phyloP scores from a whole-genome alignment of 495 filamentous ascomycete genomes.

The Penicillium macrosclerotiorum region DNA sequence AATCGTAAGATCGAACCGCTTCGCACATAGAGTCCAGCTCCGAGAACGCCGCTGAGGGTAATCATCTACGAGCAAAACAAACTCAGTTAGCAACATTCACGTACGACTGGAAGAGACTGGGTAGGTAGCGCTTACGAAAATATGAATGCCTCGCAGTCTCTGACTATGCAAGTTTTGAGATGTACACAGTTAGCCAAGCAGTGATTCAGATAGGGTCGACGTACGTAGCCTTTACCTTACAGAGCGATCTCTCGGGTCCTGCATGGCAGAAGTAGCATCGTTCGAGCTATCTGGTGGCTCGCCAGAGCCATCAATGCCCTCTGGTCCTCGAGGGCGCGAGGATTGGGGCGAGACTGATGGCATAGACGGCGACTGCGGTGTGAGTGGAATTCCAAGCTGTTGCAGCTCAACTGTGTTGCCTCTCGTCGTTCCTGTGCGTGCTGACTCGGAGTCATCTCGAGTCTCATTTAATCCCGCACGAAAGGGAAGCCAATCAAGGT shows the following conservation, averaged over 20 bases:
- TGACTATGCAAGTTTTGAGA: neutral
- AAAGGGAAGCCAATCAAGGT: neutral
- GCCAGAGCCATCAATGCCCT: neutral
- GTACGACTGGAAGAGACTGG: neutral
- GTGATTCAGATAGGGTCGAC: neutral
- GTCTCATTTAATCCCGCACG: neutral
- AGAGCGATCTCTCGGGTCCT: neutral
- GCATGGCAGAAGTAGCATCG: neutral
- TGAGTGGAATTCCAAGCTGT: neutral
- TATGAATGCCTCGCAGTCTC: neutral
- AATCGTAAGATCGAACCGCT: conserved; percentile 42
- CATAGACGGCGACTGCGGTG: neutral
- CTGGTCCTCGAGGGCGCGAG: neutral
- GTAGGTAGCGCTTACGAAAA: neutral
- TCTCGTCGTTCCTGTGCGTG: neutral
- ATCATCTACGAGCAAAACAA: conserved; percentile 32
- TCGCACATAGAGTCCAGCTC: conserved; percentile 47
- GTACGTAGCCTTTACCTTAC: neutral
- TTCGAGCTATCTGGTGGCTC: neutral
- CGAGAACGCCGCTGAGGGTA: conserved; percentile 43
- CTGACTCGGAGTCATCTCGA: neutral
- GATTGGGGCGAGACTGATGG: neutral
- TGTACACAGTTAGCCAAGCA: neutral
- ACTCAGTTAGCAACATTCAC: neutral
- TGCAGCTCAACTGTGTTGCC: neutral